Base-by-base conservation (phyloP, 495 filamentous ascomycete genomes). In the Aspergillus diversus region DNA sequence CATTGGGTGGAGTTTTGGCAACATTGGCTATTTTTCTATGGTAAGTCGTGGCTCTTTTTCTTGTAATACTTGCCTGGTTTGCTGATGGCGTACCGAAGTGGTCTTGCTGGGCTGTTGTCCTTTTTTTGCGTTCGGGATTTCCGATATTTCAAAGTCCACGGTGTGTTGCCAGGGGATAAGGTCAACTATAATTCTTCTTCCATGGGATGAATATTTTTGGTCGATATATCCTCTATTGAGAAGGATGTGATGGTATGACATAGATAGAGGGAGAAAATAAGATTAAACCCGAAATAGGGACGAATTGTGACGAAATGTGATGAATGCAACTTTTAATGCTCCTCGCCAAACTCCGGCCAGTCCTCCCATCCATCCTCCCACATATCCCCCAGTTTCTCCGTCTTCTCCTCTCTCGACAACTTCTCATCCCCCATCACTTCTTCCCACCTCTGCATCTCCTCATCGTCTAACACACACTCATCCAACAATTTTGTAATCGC, bases 361-460 rank as follows among this genome's bases (percentile, higher is more conserved):
- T 85, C 83, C 64, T 83, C 81, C 71, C 83, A 86, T 2, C 84
- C 84, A 70, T 86, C 84, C 51, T 84, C 78, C 71, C 82, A 86
- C 11, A 83, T 59, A 11, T 69, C 69, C 21, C 69, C 70, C 54
- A 85, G 64, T 59, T 70, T 73, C 31, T 79, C 73, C 13, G 69
- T 68, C 55, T 75, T 79, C 31, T 75, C 66, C 50, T 65, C 67
- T 12, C 50, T 63, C 11, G 58, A 65, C 4, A 75, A 56, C 46
- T 71, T 71, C 58, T 73, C 70, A 37, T 73, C 75, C 46, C 69
- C 68, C 83, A 85, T 84, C 7, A 82, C 71, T 63, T 63, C 69
- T 66, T 84, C 78, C 82, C 83, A 87, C 13, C 65, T 63, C 57
- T 67, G 68, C 75, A 81, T 83, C 57, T 87, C 83, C 6, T 66